phyloP scores from a whole-genome alignment of 140 eudicot genomes.

The Eryngium alpinum region DNA sequence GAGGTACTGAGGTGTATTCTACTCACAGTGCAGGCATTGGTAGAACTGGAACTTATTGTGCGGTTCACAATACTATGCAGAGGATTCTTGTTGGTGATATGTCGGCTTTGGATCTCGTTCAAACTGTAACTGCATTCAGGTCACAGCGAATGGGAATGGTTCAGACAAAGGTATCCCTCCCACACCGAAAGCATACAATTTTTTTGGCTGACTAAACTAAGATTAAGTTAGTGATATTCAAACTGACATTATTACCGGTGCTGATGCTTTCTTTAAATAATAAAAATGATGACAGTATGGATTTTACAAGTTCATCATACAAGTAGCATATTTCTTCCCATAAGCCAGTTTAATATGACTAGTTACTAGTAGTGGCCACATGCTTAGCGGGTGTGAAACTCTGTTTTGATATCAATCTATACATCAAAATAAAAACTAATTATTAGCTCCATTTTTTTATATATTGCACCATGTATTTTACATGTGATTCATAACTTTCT shows the following conservation, averaged over 20 bases:
- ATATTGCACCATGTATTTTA: not conserved
- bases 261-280: not conserved
- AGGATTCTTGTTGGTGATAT: slow-evolving; percentile 75
- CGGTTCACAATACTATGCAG: slow-evolving; percentile 81
- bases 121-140: slow-evolving; percentile 70
- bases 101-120: slow-evolving; percentile 79
- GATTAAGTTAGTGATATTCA: not conserved
- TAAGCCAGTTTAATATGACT: no score
- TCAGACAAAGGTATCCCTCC: slow-evolving; percentile 63
- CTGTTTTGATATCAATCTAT: no score
- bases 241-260: not conserved
- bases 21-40: slow-evolving; percentile 96
- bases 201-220: not conserved
- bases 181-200: not conserved
- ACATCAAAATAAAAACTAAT: no score
- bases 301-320: not conserved
- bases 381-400: no score
- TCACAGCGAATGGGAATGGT: slow-evolving; percentile 96
- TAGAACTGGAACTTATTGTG: slow-evolving; percentile 97
- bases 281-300: not conserved
- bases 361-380: no score
- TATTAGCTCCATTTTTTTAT: not conserved
- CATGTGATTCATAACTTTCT: slow-evolving; percentile 7
- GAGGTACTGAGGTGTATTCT: slow-evolving; percentile 23
- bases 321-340: no score